Conservation (phyloP, 805 yeast genomes). For the Cyberlindnera mississippiensis region DNA sequence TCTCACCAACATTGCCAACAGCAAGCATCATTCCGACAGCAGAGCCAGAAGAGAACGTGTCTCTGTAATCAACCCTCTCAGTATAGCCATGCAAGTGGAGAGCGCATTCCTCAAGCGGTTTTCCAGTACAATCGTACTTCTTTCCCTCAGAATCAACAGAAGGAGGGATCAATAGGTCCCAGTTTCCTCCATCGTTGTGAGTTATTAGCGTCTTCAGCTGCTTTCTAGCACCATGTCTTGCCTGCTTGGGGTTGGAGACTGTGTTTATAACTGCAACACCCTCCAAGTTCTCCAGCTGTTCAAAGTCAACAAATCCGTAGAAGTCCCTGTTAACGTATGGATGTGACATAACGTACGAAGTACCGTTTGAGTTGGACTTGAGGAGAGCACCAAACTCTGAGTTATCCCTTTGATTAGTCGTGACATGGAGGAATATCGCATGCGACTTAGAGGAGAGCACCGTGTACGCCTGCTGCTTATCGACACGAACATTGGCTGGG, state of each 20-base stretch:
- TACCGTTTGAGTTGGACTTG: constrained; percentile 90
- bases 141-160: constrained; percentile 55
- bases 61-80: constrained; percentile 78
- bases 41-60: constrained; percentile 81
- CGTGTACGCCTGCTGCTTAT: constrained; percentile 69
- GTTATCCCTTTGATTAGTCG: constrained; percentile 49
- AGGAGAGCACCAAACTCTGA: constrained; percentile 73
- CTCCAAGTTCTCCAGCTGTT: constrained; percentile 75
- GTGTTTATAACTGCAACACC: constrained; percentile 77
- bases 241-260: constrained; percentile 53
- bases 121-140: constrained; percentile 48
- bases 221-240: constrained; percentile 45
- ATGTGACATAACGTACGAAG: constrained; percentile 69
- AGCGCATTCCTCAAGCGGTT: constrained; percentile 58
- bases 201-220: constrained; percentile 68
- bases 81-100: constrained; percentile 88
- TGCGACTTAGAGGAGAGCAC: constrained; percentile 68
- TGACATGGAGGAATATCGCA: constrained; percentile 78
- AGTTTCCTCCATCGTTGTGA: constrained; percentile 87
- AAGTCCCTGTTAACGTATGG: constrained; percentile 69
- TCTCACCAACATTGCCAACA: constrained; percentile 82
- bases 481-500: constrained; percentile 62
- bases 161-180: constrained; percentile 75
- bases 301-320: constrained; percentile 83
- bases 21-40: constrained; percentile 87